A percentile compares a stretch with the other conserved stretches of the same genome.
Conservation (phyloP, 2,329 filamentous ascomycete genomes). For the Aureobasidium lini region DNA sequence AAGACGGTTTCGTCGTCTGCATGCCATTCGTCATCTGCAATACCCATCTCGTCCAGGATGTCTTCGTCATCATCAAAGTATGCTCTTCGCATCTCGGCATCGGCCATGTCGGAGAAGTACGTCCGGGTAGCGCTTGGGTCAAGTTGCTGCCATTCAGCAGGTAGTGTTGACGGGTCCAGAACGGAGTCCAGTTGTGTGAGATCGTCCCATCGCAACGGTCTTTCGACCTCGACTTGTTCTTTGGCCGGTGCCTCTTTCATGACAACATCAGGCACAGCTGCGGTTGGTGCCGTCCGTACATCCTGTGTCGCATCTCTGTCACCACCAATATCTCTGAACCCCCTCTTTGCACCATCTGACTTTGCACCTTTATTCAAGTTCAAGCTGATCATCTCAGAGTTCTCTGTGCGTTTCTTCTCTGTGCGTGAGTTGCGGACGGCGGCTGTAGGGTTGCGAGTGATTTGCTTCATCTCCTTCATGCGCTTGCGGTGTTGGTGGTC, state of each 20-base stretch:
- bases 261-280: not conserved
- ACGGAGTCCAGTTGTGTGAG: conserved; percentile 7
- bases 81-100: not conserved
- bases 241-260: not conserved
- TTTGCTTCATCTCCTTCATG: conserved; percentile 79
- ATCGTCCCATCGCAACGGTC: conserved; percentile 16
- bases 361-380: conserved; percentile 12
- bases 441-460: conserved; percentile 64
- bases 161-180: conserved; percentile 1
- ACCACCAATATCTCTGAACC: conserved; percentile 14
- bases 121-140: not conserved
- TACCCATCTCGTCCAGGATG: conserved; percentile 4
- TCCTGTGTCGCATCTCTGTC: not conserved
- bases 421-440: conserved; percentile 59
- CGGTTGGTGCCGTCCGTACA: not conserved
- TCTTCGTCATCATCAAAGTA: conserved; percentile 11
- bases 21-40: conserved; percentile 10
- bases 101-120: not conserved
- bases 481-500: conserved; percentile 93
- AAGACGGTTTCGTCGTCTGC: not conserved
- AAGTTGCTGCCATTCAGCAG: conserved; percentile 9
- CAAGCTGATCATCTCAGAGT: conserved; percentile 14
- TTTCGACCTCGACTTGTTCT: not conserved
- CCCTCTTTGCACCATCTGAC: not conserved
- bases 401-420: conserved; percentile 33